Percentiles rank a stretch among this genome's conserved stretches.
Evolutionary conservation across 306 rosid species (phyloP).

Genomic region (Echinosophora koreensis): DNA sequence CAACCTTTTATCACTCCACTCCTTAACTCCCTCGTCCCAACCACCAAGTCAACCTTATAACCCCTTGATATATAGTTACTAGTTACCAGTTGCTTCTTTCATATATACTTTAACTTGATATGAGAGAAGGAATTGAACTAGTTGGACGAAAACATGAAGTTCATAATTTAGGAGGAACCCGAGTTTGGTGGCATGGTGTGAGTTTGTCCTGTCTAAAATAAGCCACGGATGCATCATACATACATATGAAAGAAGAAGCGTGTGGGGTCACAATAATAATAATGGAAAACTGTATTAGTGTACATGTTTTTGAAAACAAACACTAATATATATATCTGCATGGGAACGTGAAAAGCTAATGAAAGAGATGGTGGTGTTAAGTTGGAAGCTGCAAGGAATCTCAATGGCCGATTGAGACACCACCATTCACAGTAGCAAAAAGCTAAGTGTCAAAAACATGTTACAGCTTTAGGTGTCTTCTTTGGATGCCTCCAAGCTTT

Average conservation of each 20-base stretch:
- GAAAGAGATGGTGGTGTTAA: slow-evolving; percentile 44
- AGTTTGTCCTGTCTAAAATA: slow-evolving; percentile 25
- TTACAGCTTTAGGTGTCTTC: slow-evolving; percentile 50
- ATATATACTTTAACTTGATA: too few species aligned
- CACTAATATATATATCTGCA: slow-evolving; percentile 46
- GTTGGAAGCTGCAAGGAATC: slow-evolving; percentile 54
- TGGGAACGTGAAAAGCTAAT: slow-evolving; percentile 51
- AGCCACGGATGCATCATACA: slow-evolving; percentile 9
- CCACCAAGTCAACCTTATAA: too few species aligned
- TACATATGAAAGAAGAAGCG: slow-evolving; percentile 15
- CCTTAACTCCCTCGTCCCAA: too few species aligned
- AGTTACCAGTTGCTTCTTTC: too few species aligned
- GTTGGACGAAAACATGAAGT: slow-evolving; percentile 15
- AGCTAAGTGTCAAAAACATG: slow-evolving; percentile 53
- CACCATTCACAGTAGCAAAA: slow-evolving; percentile 27
- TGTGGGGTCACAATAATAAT: slow-evolving; percentile 46
- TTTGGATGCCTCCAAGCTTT: slow-evolving; percentile 66
- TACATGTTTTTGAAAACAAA: slow-evolving; percentile 39
- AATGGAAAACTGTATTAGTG: not conserved
- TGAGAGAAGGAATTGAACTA: not conserved
- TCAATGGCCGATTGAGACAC: slow-evolving; percentile 50
- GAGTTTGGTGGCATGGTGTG: slow-evolving; percentile 30
- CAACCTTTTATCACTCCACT: too few species aligned
- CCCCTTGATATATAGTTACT: too few species aligned
- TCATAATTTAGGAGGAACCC: not conserved